Base-by-base conservation (phyloP, 345 rosid genomes). In the Salix koriyanagi region DNA sequence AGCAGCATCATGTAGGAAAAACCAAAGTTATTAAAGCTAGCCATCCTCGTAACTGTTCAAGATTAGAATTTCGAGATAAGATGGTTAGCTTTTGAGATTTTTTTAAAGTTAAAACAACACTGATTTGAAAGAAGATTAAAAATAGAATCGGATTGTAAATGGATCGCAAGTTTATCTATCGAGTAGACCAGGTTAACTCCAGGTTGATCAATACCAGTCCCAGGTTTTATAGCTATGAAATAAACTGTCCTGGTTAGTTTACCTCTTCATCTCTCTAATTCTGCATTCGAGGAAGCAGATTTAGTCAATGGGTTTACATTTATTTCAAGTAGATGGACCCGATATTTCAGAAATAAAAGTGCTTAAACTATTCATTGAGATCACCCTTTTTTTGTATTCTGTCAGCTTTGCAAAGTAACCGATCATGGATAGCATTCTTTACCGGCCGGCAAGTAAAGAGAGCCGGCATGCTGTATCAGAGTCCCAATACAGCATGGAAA, bases 391-490 rank as follows among this genome's bases (percentile, higher is more conserved):
- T 7, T 34, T 28, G 42, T 21, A 4, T 21, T 11, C 2, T 52
- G 39, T 34, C 30, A 54, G 46, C 34, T 32, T 9, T 34, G 32
- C 18, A 58, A 23, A 70, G 39, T 26, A 34, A 54, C 37, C 12
- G 58, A n/a, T 19, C 41, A 41, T 41, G 52, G 23, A 26, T 56
- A 6, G 18, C 73, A 34, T 5, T 67, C 7, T 56, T 68, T 60
- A 64, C 60, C 65, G 28, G 4, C 72, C 28, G 28, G 28, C 28
- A 77, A 65, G 77, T 34, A 68, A 74, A 36, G 62, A n/a, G 13
- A 56, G n/a, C 23, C 10, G 26, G 4, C 2, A 10, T 21, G 14
- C 3, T 4, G 62, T n/a, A n/a, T 56, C 62, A 8, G n/a, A 2
- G 16, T 44, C 50, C 50, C 50, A 13, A 44, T 3, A 44, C 50